These are phyloP conservation scores for Fraxinus velutina DNA, from an alignment of 305 asterid species.

Conservation along the genomic window DNA sequence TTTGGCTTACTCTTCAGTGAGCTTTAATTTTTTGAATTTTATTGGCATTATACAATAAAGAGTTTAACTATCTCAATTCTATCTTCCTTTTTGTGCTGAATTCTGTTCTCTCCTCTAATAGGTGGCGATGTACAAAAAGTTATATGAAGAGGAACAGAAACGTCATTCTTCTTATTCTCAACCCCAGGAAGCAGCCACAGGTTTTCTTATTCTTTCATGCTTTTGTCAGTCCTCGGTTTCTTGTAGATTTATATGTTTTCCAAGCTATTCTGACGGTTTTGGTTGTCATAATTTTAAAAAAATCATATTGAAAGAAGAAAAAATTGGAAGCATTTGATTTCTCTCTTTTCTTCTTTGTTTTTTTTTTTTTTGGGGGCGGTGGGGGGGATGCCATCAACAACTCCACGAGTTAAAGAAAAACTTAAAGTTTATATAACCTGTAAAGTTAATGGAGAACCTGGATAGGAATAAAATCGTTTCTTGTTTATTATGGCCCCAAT, in stretches of 20 bases:
- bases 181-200: constrained; percentile 47
- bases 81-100: background rate
- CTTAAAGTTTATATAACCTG: background rate
- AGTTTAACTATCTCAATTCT: background rate
- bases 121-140: constrained; percentile 90
- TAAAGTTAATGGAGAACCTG: background rate
- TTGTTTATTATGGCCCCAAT: background rate
- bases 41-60: background rate
- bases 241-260: constrained; percentile 14
- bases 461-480: background rate
- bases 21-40: background rate
- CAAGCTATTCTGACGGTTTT: constrained; percentile 4
- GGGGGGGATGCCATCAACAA: background rate
- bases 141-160: constrained; percentile 78
- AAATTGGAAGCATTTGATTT: background rate
- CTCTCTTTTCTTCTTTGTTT: background rate
- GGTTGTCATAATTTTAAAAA: background rate
- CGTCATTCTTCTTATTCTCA: constrained; percentile 41
- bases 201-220: constrained; percentile 28
- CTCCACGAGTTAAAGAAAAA: background rate
- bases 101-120: constrained; percentile 23
- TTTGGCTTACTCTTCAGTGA: constrained; percentile 9
- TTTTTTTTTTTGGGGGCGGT: too few species aligned
- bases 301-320: background rate
- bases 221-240: constrained; percentile 14